These are phyloP conservation scores for Aureobasidium melanogenum DNA, from an alignment of 2,329 filamentous ascomycete species.

Conservation along the genomic window DNA sequence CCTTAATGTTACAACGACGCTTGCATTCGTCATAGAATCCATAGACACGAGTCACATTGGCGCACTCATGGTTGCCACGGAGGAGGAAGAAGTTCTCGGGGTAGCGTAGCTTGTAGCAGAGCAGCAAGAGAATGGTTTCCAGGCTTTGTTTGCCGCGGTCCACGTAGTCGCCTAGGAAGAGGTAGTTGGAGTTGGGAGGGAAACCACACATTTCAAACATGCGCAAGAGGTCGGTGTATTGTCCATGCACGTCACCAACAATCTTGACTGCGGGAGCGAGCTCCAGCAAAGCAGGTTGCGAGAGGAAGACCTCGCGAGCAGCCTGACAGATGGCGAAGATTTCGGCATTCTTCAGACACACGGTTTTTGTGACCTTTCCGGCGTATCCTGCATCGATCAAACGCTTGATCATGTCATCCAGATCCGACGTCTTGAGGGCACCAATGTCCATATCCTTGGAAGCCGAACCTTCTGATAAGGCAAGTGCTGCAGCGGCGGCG, in stretches of 20 bases:
- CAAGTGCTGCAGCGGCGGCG: conserved; percentile 24
- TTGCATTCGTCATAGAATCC: conserved; percentile 99
- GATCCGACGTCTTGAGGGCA: conserved; percentile 82
- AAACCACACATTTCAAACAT: conserved; percentile 99
- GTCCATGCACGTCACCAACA: conserved; percentile 91
- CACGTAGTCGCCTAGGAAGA: conserved; percentile 94
- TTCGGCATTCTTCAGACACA: conserved; percentile 95
- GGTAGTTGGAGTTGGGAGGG: conserved; percentile 80
- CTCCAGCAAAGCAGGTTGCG: conserved; percentile 85
- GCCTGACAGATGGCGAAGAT: conserved; percentile 89
- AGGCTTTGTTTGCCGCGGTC: conserved; percentile 93
- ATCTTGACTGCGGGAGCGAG: conserved; percentile 94
- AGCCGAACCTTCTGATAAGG: conserved; percentile 11
- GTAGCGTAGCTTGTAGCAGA: conserved; percentile 96
- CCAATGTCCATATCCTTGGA: conserved; percentile 65
- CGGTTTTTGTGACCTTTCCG: conserved; percentile 94
- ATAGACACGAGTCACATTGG: conserved; percentile 90
- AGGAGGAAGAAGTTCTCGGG: conserved; percentile 96
- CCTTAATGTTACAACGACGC: conserved; percentile 87
- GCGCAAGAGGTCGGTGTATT: conserved; percentile 90
- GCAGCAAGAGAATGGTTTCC: conserved; percentile 82
- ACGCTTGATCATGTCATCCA: conserved; percentile 95
- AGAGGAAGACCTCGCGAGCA: conserved; percentile 79
- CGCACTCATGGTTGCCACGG: conserved; percentile 92
- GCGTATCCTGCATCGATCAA: conserved; percentile 91